Base-by-base conservation (phyloP, 192 early-diverging fungal genomes). In the Chytriomyces sp. region DNA sequence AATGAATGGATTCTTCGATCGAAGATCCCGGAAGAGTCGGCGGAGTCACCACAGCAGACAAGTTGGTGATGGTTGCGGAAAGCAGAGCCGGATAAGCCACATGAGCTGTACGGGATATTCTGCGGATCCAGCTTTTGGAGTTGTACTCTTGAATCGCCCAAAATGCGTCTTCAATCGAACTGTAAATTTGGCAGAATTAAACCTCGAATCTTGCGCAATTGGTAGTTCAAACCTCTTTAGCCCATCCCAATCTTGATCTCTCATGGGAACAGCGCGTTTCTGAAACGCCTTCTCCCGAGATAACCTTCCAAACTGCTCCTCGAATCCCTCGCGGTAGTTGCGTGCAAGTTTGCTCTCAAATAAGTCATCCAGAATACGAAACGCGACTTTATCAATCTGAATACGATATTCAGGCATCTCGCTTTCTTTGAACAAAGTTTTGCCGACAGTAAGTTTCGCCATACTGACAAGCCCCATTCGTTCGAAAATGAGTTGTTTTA, bases 81-180 rank as follows among this genome's bases (percentile, higher is more conserved):
- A 85, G 49, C 5, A 82, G 78, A 44, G 72, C 59, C 57, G 77
- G 67, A 49, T 60, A 61, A 26, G 69, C 77, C 50, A 64, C 66
- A 35, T 64, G 64, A 8, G 16, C 0, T 10, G 53, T n/a, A 0
- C 23, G 48, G 4, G 64, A 64, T 8, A 84, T 77, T 13, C 63
- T 57, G 5, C 71, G 65, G 60, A 87, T 77, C 86, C 85, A 88
- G 23, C 76, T 64, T 45, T 80, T 77, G 7, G 83, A 75, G 67
- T 88, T 85, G 75, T 82, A 87, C 62, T 86, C 84, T 53, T 88
- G 86, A 50, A 88, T 66, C 47, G 78, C 26, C 87, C 84, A 85
- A 77, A 77, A 86, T 3, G 82, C 80, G 11, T 76, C 79, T 65
- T 87, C 84, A 48, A 87, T 67, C 23, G 23, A 48, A 16, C 73